Base-by-base conservation (phyloP, 148 eudicot species). In the Salicornia ramosissima region DNA sequence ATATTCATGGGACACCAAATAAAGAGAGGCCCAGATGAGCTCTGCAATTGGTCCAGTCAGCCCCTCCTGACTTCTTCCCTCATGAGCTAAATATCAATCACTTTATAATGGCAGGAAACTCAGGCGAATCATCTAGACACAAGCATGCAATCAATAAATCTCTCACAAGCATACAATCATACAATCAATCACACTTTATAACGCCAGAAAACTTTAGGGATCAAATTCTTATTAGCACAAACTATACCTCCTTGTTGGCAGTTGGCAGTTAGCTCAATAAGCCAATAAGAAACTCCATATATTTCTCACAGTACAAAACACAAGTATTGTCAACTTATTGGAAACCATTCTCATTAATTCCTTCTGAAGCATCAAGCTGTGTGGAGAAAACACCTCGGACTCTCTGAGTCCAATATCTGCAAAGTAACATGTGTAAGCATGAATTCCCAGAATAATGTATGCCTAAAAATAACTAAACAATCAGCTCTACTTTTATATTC, bases 231-330 rank as follows among this genome's bases (percentile, higher is more conserved):
- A 21, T 50, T 39, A 64, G 29, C 36, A 19, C 52, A 71, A n/a
- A 46, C 33, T 65, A 21, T 80, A 93, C 98, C 98, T 93, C 72
- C 98, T 81, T 16, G 98, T 93, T 40, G 95, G 95, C 55, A 93
- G 83, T 77, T 93, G 98, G n/a, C n/a, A n/a, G n/a, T n/a, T n/a
- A n/a, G 82, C 98, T 93, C 81, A 93, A 76, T 69, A 93, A 87
- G 85, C 90, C 98, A 67, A 90, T 93, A 66, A 93, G 89, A 71
- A 93, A 93, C 81, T 93, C 98, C 89, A 88, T 88, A 77, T 90
- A 93, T 79, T 96, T 87, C 78, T 93, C 98, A 78, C 98, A 93
- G 74, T 88, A 93, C 77, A 93, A 78, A 45, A 93, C 49, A 40
- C 80, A 88, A 52, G 96, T 90, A 70, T 86, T 93, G 78, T 89